phyloP scores from a whole-genome alignment of 805 yeast genomes.

The Saccharomyces mikatae region DNA sequence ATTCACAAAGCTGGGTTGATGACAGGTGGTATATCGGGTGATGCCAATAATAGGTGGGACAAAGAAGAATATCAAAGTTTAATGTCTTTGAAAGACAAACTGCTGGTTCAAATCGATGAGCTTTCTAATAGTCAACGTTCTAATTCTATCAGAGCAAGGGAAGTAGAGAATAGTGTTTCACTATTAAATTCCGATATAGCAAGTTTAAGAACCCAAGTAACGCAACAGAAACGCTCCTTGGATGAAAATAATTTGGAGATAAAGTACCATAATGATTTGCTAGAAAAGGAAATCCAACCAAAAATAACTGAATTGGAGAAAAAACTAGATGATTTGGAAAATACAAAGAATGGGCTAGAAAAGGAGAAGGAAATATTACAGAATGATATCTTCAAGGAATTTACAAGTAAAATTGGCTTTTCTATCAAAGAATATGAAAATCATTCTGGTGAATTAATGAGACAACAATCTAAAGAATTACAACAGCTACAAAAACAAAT shows the following conservation, averaged over 20 bases:
- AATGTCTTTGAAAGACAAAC: constrained; percentile 40
- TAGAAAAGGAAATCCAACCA: constrained; percentile 24
- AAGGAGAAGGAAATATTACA: constrained; percentile 34
- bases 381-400: constrained; percentile 39
- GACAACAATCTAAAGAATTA: constrained; percentile 52
- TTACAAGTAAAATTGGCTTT: constrained; percentile 51
- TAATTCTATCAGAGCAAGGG: constrained; percentile 48
- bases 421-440: constrained; percentile 62
- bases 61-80: constrained; percentile 55
- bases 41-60: constrained; percentile 54
- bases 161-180: constrained; percentile 48
- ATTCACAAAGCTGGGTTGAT: constrained; percentile 81
- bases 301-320: constrained; percentile 19
- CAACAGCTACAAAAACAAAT: constrained; percentile 56
- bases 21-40: constrained; percentile 78
- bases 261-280: constrained; percentile 36
- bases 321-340: constrained; percentile 16
- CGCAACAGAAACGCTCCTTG: constrained; percentile 38
- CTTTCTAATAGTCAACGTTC: constrained; percentile 37
- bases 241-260: constrained; percentile 44
- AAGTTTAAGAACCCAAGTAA: constrained; percentile 36
- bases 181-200: constrained; percentile 40
- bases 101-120: constrained; percentile 40
- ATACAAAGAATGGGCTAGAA: constrained; percentile 24
- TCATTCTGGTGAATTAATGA: constrained; percentile 49